phyloP scores from a whole-genome alignment of 768 basidiomycete genomes.

The Pleurotus ostreatus region DNA sequence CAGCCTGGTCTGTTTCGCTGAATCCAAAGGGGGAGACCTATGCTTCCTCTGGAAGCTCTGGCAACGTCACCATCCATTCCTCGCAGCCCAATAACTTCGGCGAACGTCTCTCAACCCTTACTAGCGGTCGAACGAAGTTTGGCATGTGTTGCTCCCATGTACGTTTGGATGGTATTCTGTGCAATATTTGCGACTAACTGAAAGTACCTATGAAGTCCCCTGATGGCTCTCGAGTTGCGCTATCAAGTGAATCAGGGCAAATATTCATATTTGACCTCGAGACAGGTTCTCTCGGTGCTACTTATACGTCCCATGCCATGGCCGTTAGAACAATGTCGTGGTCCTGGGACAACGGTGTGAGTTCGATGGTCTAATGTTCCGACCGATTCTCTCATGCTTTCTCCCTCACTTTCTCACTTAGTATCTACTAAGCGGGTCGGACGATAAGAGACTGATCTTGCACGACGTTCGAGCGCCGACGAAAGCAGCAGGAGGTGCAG shows the following conservation, averaged over 20 bases:
- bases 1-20: conserved; percentile 84
- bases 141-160: conserved; percentile 75
- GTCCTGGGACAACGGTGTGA: conserved; percentile 85
- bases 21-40: conserved; percentile 73
- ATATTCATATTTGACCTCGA: conserved; percentile 84
- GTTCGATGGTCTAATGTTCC: conserved; percentile 15
- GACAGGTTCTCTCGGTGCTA: conserved; percentile 56
- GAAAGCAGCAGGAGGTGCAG: conserved; percentile 67
- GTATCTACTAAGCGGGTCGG: conserved; percentile 87
- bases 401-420: conserved; percentile 21
- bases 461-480: conserved; percentile 72
- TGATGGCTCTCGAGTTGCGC: conserved; percentile 76
- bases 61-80: conserved; percentile 72
- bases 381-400: background rate
- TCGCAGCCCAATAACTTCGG: conserved; percentile 66
- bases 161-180: conserved; percentile 22
- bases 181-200: background rate
- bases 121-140: conserved; percentile 71
- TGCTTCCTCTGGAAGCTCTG: conserved; percentile 68
- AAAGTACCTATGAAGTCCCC: conserved; percentile 59
- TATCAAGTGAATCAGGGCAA: conserved; percentile 84
- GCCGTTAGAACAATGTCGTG: conserved; percentile 82
- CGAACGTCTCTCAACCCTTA: conserved; percentile 48
- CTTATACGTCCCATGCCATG: conserved; percentile 88
- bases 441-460: conserved; percentile 87